phyloP scores from a whole-genome alignment of 495 filamentous ascomycete species.

The Bacidia rubella region DNA sequence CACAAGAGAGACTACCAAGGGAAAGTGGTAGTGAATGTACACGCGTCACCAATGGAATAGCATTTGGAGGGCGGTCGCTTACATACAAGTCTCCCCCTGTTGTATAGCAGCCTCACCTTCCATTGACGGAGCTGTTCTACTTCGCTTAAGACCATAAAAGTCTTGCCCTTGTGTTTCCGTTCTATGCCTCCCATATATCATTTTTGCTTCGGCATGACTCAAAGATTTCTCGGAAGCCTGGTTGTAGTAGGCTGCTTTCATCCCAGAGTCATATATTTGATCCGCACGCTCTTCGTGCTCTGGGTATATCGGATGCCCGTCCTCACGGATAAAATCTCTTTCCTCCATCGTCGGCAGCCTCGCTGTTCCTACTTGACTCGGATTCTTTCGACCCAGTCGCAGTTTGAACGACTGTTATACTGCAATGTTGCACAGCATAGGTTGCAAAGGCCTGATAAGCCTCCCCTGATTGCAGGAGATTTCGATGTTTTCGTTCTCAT shows the following conservation, averaged over 20 bases:
- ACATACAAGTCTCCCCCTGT: background rate
- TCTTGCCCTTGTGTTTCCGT: slow-evolving; percentile 39
- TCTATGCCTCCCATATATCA: slow-evolving; percentile 88
- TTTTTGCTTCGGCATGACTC: slow-evolving; percentile 80
- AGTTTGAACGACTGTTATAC: no score
- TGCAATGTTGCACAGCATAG: no score
- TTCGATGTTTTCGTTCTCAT: no score
- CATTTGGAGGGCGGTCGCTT: no score
- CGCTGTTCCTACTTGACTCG: no score
- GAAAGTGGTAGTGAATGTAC: no score
- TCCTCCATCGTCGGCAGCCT: background rate
- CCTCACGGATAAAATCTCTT: background rate
- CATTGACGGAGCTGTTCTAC: slow-evolving; percentile 21
- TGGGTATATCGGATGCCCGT: background rate
- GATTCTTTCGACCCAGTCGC: no score
- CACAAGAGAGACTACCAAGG: no score
- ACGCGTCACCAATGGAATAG: no score
- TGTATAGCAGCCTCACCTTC: slow-evolving; percentile 10
- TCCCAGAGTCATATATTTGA: background rate
- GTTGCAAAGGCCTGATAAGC: no score
- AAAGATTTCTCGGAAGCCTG: slow-evolving; percentile 80
- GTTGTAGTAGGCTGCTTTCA: slow-evolving; percentile 70
- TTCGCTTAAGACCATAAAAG: slow-evolving; percentile 34
- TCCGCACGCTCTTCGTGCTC: background rate
- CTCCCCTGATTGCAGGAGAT: no score